Conservation (phyloP, 768 basidiomycete species). For the Suillus fuscotomentosus region DNA sequence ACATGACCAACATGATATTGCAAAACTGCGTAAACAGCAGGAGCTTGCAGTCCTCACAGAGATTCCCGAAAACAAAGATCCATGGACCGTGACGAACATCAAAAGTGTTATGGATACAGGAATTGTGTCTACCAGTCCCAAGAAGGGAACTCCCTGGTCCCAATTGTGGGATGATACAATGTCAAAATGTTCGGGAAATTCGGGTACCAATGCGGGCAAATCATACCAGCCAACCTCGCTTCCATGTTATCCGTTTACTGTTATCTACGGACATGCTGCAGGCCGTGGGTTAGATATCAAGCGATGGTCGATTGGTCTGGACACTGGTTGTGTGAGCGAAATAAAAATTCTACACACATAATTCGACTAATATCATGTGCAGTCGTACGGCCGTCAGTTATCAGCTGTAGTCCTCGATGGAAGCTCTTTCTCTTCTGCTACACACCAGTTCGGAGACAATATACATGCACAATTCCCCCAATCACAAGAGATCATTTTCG, state of each 20-base stretch:
- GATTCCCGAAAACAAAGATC: constrained; percentile 73
- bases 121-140: constrained; percentile 28
- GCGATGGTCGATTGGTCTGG: constrained; percentile 82
- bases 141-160: constrained; percentile 70
- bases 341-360: background rate
- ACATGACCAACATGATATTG: constrained; percentile 17
- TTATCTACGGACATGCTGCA: constrained; percentile 87
- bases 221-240: constrained; percentile 31
- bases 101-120: constrained; percentile 40
- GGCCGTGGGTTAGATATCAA: constrained; percentile 76
- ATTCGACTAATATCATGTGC: constrained; percentile 6
- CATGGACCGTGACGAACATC: constrained; percentile 64
- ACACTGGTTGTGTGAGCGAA: constrained; percentile 77
- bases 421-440: constrained; percentile 14
- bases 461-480: constrained; percentile 18
- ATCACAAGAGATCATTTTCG: constrained; percentile 46
- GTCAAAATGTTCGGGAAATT: constrained; percentile 54
- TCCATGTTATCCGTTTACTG: constrained; percentile 69
- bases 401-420: constrained; percentile 64
- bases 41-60: constrained; percentile 66
- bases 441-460: constrained; percentile 7
- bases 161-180: constrained; percentile 72
- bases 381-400: constrained; percentile 61
- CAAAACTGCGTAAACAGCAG: constrained; percentile 52
- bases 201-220: constrained; percentile 37